Evolutionary conservation across 768 basidiomycete species (phyloP), one percentile per base, ranked within the genome.

Genomic region (Tulasnella sp.): DNA sequence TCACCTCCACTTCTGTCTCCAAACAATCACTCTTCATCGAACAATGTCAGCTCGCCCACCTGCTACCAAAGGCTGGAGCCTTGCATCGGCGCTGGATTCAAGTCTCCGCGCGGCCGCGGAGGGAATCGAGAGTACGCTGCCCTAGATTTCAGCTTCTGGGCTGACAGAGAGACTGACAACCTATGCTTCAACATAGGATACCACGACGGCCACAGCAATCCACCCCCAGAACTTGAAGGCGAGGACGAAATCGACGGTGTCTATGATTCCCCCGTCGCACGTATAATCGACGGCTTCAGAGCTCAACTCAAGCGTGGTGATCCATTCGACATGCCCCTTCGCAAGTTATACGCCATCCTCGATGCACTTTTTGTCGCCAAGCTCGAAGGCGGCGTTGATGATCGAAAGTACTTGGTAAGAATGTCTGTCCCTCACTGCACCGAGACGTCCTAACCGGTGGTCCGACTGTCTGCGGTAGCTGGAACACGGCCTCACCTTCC

Each of bases 371-470:
- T 44, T n/a, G 20, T 29, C 5, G 48, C 69, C 39, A 51, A 70
- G 29, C 3, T 51, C 26, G 42, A 18, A 15, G 46, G 77, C 5
- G 85, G 85, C 10, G 85, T 94, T 29, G 92, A 95, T 84, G 94
- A 95, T 81, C 88, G 94, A 73, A 91, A 93, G 83, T 86, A 93
- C 82, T 84, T 91, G 70, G 93, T 93, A 74, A 76, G 90, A 85
- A 23, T 23, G 5, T 70, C 9, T 1, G 57, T 15, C 40, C 20
- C 55, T 7, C 35, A 2, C 35, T 35, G 35, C 35, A 5, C 35
- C 35, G 35, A 5, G 35, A 5, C 35, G 35, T 35, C 35, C 35
- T 35, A 35, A 35, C 16, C 5, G 5, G 5, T 35, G n/a, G 35
- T 35, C 35, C 23, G 46, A 37, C 26, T 10, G 5, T 51, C 37